Percentiles rank a stretch among this genome's conserved stretches.
These are phyloP conservation scores for Lobosporangium transversale DNA, from an alignment of 192 early-diverging fungal species.

Conservation along the genomic window DNA sequence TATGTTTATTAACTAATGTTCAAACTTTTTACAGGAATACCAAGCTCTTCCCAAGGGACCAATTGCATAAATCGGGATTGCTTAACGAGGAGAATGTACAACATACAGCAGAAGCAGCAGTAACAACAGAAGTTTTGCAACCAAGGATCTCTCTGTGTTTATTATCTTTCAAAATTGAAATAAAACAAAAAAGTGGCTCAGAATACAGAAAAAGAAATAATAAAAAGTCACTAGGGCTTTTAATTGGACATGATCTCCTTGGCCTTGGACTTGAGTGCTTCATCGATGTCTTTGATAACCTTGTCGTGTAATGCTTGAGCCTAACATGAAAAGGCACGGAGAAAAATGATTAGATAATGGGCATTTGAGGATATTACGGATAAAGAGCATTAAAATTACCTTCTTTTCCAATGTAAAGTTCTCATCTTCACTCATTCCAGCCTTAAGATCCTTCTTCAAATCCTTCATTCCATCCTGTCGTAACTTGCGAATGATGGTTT, in stretches of 20 bases:
- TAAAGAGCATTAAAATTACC: constrained; percentile 34
- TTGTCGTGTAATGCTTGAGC: constrained; percentile 74
- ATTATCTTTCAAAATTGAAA: not conserved
- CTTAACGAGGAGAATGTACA: constrained; percentile 8
- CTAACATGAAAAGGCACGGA: constrained; percentile 20
- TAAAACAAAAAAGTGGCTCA: no score
- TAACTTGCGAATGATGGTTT: constrained; percentile 69
- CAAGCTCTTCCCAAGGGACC: constrained; percentile 41
- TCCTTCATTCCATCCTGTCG: constrained; percentile 81
- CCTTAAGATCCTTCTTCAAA: constrained; percentile 71
- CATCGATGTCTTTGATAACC: constrained; percentile 69
- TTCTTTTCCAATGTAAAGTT: constrained; percentile 65
- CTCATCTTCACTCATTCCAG: constrained; percentile 65
- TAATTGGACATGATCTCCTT: constrained; percentile 70
- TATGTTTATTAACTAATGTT: not conserved
- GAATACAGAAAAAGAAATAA: not conserved
- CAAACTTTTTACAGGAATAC: constrained; percentile 29
- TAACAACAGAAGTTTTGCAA: constrained; percentile 9
- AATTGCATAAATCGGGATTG: constrained; percentile 18
- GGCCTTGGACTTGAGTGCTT: constrained; percentile 70
- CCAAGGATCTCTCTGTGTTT: not conserved
- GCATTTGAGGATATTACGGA: not conserved
- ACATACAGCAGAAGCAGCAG: not conserved
- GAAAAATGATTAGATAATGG: not conserved
- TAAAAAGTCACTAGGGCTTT: not conserved